Percentiles rank a stretch among this genome's conserved stretches.
Conservation (phyloP, 192 early-diverging fungal genomes). For the Coemansia sp. region DNA sequence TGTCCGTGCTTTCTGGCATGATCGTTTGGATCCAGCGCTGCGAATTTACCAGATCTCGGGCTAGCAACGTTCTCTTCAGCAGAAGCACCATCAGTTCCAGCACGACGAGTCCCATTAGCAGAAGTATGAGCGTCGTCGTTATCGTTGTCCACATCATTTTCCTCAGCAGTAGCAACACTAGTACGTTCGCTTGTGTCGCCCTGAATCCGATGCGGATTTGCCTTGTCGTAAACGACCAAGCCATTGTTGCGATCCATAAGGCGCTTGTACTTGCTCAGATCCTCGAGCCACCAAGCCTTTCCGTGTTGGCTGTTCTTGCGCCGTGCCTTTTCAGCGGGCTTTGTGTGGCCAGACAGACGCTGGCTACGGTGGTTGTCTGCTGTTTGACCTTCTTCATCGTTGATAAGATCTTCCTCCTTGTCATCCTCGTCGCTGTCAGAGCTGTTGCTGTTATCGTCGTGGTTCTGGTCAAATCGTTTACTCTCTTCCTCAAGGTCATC, state of each 20-base stretch:
- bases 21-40: background rate
- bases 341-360: background rate
- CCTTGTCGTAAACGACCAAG: constrained; percentile 54
- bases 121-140: background rate
- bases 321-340: background rate
- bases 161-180: background rate
- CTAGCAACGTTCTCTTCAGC: background rate
- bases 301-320: constrained; percentile 12
- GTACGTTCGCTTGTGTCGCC: constrained; percentile 30
- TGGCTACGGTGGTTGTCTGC: background rate
- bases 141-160: background rate
- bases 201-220: constrained; percentile 55
- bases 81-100: background rate
- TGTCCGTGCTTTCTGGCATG: background rate
- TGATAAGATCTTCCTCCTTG: constrained; percentile 5
- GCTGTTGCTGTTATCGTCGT: background rate
- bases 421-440: background rate
- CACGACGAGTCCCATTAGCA: background rate
- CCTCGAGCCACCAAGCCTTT: constrained; percentile 51
- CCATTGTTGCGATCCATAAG: constrained; percentile 55
- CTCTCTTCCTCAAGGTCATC: constrained; percentile 29
- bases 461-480: background rate
- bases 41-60: background rate
- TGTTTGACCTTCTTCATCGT: background rate
- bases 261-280: constrained; percentile 52